phyloP scores from a whole-genome alignment of 306 rosid genomes.

The Hippophae tibetana region DNA sequence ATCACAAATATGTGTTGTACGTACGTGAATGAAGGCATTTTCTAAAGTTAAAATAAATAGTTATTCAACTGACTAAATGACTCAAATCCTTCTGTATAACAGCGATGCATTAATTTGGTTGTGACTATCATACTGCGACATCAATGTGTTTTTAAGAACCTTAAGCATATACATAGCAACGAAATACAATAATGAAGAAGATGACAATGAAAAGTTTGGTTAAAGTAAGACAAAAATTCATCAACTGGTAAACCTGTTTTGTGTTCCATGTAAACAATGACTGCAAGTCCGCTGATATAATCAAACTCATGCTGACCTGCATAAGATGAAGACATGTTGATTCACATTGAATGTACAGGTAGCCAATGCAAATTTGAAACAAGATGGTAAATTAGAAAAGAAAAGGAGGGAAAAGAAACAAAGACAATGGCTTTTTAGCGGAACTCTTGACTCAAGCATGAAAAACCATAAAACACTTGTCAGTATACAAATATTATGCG shows the following conservation, averaged over 20 bases:
- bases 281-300: slow-evolving; percentile 82
- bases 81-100: neutral
- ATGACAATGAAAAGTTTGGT: neutral
- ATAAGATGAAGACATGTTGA: slow-evolving; percentile 13
- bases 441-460: no score
- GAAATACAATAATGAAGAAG: neutral
- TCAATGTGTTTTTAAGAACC: neutral
- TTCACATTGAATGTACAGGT: slow-evolving; percentile 11
- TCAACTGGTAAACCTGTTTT: slow-evolving; percentile 63
- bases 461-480: no score
- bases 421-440: neutral
- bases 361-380: neutral
- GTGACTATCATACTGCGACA: neutral
- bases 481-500: no score
- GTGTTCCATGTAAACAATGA: slow-evolving; percentile 98
- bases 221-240: neutral
- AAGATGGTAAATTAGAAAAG: no score
- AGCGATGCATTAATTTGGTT: neutral
- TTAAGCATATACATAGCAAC: neutral
- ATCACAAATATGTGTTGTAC: no score
- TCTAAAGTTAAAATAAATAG: no score
- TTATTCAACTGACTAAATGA: neutral
- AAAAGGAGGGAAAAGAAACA: neutral
- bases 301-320: slow-evolving; percentile 86
- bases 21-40: no score